Base-by-base conservation (phyloP, 495 filamentous ascomycete species). In the Cercophora samala region DNA sequence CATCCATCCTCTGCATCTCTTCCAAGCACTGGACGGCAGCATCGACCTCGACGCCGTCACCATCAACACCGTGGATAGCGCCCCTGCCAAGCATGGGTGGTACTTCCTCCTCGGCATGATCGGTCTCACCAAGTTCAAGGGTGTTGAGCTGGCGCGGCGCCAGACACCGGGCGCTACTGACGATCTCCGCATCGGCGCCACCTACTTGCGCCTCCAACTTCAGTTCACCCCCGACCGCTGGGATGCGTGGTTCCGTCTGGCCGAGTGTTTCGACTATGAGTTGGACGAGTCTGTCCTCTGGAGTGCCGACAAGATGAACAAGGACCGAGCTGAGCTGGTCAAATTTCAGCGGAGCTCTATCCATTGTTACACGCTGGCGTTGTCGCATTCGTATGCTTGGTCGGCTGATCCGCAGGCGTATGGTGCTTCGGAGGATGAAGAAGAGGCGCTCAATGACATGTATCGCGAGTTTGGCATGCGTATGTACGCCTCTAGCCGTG, bases 271-370 rank as follows among this genome's bases (percentile, higher is more conserved):
- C 74, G 95, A 98, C 74, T 87, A 89, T 24, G 91, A 96, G 73
- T 77, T 98, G 58, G 96, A 99, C 66, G 96, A 99, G 73, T 86
- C 89, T 2, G 90, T 96, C 13, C 89, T 93, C 5, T 98, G 96
- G 95, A 89, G 88, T n/a, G 91, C 95, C 4, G 96, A 99, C 64
- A 96, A 96, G 73, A 88, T 98, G 74, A 97, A 98, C 76, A 93
- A 91, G 73, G 89, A 90, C 68, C 87, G 87, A 56, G 77, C 80
- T 6, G 92, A 96, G 56, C 76, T 99, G 51, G 86, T 91, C 18
- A 84, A 83, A 21, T 81, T 89, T 66, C 93, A 99, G 76, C 86
- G 96, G 26, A 85, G 85, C 69, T 86, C 93, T 4, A 97, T 99
- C 69, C 91, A 97, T 75, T 96, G 93, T 72, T 99, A 97, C 75